These are phyloP conservation scores for Trichosporon sp. DNA, from an alignment of 1,284 basidiomycete species.

Conservation along the genomic window DNA sequence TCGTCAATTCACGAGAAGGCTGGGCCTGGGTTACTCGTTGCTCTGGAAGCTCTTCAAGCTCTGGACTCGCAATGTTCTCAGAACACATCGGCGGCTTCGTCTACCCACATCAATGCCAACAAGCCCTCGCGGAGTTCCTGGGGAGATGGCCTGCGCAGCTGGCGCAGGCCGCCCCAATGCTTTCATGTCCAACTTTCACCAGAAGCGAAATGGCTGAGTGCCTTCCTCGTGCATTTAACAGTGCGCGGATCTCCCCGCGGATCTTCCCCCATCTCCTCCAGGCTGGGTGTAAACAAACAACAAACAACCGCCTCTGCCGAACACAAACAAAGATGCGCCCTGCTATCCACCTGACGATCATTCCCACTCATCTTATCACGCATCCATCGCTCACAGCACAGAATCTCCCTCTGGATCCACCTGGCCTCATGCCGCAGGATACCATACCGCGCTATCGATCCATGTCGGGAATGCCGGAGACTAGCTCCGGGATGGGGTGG, in stretches of 20 bases:
- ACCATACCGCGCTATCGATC: not conserved
- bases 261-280: not conserved
- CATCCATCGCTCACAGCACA: not conserved
- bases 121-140: not conserved
- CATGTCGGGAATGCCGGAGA: no score
- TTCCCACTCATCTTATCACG: no score
- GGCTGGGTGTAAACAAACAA: not conserved
- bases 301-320: not conserved
- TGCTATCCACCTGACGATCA: no score
- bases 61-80: not conserved
- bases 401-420: not conserved
- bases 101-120: not conserved
- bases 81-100: not conserved
- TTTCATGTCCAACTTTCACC: not conserved
- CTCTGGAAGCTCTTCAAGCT: not conserved
- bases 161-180: not conserved
- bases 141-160: not conserved
- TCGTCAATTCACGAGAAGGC: not conserved
- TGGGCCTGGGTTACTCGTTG: not conserved
- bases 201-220: not conserved
- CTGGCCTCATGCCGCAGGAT: no score
- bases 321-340: not conserved
- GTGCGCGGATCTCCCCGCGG: not conserved
- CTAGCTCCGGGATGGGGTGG: not conserved
- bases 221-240: not conserved